Base-by-base conservation (phyloP, 1,139 yeast species). In the Taphrina pruni region DNA sequence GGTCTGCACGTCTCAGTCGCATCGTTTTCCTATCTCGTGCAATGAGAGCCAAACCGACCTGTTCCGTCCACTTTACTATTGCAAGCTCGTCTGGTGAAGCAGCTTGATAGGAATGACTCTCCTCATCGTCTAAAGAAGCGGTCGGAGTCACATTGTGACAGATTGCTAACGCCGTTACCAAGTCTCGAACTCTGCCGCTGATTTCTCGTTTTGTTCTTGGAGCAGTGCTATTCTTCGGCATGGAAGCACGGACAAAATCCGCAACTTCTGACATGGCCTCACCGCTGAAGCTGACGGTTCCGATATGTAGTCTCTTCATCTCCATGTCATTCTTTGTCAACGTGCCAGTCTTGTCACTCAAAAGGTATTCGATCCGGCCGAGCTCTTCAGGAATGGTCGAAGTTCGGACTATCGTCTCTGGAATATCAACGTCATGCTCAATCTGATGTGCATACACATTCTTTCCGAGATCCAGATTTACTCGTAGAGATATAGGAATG, bases 31-130 rank as follows among this genome's bases (percentile, higher is more conserved):
- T 85, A 77, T 95, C 99, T 75, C 99, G 86, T 75, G 87, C 88
- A 72, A 84, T 83, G 65, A 95, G 82, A 11, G 90, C 85, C 60
- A 95, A 81, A 0, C 99, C 99, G 45, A 93, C 95, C 5, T 82
- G 78, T 72, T 90, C 96, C 0, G 97, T 90, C 81, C 92, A 95
- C 76, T 89, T 89, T 39, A 95, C 98, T 73, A 95, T 94, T 26
- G 99, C 99, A 73, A 94, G 88, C 78, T 95, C 99, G 80, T 95
- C 99, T 0, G 99, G 99, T 0, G 98, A 93, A 0, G 98, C 97
- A 0, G 99, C 99, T 78, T 95, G 99, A 77, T 93, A 95, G 1
- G 91, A 84, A 9, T 90, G 87, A 39, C 78, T 81, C 14, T 73
- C 75, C 70, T 84, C 87, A 70, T 89, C 95, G 72, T 85, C 83